phyloP scores from a whole-genome alignment of 2,329 filamentous ascomycete genomes.

The Biscogniauxia marginata region DNA sequence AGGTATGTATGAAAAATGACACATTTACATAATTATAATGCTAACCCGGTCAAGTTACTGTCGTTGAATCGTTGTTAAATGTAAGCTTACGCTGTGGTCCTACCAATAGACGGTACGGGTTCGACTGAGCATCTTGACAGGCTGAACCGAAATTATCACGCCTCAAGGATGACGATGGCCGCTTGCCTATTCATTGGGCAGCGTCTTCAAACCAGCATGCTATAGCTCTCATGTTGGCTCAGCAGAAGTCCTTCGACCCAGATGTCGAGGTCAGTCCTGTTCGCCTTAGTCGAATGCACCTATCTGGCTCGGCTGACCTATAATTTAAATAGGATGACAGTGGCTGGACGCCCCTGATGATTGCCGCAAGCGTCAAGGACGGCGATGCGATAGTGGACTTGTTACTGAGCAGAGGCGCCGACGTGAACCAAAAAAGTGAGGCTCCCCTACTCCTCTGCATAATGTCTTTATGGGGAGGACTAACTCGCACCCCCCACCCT shows the following conservation, averaged over 20 bases:
- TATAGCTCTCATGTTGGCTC: conserved; percentile 71
- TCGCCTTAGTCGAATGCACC: background rate
- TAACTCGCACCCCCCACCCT: background rate
- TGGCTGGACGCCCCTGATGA: conserved; percentile 85
- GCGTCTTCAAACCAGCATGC: conserved; percentile 76
- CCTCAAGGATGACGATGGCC: conserved; percentile 77
- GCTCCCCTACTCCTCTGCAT: background rate
- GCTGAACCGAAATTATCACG: conserved; percentile 75
- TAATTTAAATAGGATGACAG: conserved; percentile 58
- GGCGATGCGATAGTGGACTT: conserved; percentile 66
- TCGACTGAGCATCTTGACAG: conserved; percentile 41
- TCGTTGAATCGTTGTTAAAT: conserved; percentile 73
- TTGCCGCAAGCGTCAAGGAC: conserved; percentile 72
- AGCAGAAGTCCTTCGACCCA: conserved; percentile 73
- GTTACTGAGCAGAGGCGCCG: conserved; percentile 67
- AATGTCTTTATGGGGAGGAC: background rate
- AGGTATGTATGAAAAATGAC: conserved; percentile 50
- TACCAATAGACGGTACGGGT: background rate
- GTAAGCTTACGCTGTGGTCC: conserved; percentile 39
- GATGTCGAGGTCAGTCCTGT: conserved; percentile 65
- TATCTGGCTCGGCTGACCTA: conserved; percentile 1
- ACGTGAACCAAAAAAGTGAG: conserved; percentile 70
- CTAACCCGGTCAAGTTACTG: conserved; percentile 48
- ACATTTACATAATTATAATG: background rate
- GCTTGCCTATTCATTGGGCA: conserved; percentile 93